Conservation (phyloP, 306 rosid genomes). For the Rosa multiflora region DNA sequence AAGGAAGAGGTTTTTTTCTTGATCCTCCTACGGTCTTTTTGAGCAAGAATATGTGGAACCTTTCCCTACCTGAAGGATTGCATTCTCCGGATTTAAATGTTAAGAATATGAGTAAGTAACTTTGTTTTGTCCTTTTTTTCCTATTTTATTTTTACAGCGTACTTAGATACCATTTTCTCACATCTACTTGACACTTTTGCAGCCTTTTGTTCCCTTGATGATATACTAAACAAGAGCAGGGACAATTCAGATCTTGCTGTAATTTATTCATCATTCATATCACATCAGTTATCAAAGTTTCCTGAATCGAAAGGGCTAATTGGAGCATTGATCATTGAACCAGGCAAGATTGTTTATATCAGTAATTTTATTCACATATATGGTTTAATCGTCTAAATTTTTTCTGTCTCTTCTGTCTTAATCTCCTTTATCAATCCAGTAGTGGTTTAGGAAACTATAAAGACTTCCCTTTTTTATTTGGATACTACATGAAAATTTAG, state of each 20-base stretch:
- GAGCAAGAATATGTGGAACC: conserved; percentile 59
- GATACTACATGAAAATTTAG: neutral
- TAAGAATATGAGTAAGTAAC: conserved; percentile 44
- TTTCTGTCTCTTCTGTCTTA: conserved; percentile 1
- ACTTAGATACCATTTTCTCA: conserved; percentile 28
- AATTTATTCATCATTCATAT: conserved; percentile 68
- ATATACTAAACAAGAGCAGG: conserved; percentile 61
- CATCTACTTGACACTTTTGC: conserved; percentile 37
- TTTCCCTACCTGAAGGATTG: conserved; percentile 73
- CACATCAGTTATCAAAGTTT: conserved; percentile 47
- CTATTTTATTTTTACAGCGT: conserved; percentile 11
- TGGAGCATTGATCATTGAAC: conserved; percentile 85
- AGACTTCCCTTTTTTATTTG: neutral
- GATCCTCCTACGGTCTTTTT: conserved; percentile 85
- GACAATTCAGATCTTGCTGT: conserved; percentile 72
- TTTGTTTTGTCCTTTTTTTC: neutral
- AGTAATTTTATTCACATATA: conserved; percentile 1
- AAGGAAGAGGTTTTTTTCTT: conserved; percentile 93
- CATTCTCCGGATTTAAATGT: conserved; percentile 29
- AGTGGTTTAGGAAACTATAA: neutral
- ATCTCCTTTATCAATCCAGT: neutral
- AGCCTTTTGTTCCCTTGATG: conserved; percentile 69
- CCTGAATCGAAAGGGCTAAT: conserved; percentile 48
- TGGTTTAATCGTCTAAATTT: conserved; percentile 20
- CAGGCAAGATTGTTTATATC: conserved; percentile 61